Evolutionary conservation across 192 early-diverging fungal genomes (phyloP).

Genomic region (Gaertneriomyces semiglobifer): DNA sequence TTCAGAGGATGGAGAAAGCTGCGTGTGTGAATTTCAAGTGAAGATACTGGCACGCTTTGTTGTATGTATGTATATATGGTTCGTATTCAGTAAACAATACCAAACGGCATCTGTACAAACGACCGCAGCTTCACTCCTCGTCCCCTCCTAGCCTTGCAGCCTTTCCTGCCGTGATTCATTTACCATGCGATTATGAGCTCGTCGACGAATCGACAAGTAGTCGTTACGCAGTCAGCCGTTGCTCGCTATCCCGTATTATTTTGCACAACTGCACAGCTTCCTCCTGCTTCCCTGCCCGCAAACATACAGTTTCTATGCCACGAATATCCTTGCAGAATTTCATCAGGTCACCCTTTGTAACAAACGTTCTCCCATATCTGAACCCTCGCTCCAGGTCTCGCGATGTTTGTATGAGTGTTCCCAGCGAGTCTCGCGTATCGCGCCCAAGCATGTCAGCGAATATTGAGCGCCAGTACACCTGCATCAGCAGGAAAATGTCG

Average conservation of each 20-base stretch:
- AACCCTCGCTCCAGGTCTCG: neutral
- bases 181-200: no score
- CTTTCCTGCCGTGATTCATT: no score
- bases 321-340: neutral
- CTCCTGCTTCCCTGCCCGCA: neutral
- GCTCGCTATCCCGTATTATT: neutral
- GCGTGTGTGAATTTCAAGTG: no score
- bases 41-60: no score
- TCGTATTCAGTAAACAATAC: no score
- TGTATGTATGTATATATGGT: no score
- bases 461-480: constrained; percentile 1
- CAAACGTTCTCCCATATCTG: constrained; percentile 3
- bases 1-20: no score
- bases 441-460: neutral
- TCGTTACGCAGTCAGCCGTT: no score
- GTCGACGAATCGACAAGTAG: no score
- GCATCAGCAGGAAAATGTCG: constrained; percentile 4
- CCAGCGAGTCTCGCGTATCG: neutral
- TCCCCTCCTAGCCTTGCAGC: no score
- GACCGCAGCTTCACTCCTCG: no score
- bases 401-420: neutral
- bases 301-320: neutral
- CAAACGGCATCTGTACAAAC: no score
- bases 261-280: constrained; percentile 2
- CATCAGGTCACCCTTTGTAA: constrained; percentile 8